These are phyloP conservation scores for Boletus reticulatus DNA, from an alignment of 768 basidiomycete genomes.

Conservation along the genomic window DNA sequence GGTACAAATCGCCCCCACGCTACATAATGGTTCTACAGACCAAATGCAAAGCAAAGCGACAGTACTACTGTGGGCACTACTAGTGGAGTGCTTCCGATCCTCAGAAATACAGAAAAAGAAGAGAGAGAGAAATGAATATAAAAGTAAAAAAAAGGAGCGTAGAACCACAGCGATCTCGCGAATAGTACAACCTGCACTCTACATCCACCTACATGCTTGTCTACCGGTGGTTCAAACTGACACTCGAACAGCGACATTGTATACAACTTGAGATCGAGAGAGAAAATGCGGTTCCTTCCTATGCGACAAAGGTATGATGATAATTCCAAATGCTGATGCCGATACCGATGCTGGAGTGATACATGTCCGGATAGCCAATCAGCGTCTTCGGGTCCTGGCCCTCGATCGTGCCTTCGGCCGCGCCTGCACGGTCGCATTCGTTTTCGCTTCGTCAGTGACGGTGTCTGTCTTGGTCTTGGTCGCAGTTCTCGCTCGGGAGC, in stretches of 20 bases:
- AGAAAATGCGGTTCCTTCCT: slow-evolving; percentile 17
- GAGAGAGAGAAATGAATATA: neutral
- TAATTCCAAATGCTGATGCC: slow-evolving; percentile 13
- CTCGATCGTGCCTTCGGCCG: slow-evolving; percentile 33
- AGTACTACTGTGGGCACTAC: slow-evolving; percentile 12
- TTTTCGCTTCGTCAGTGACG: slow-evolving; percentile 14
- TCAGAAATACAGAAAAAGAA: slow-evolving; percentile 17
- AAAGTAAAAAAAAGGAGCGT: neutral
- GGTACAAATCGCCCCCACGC: slow-evolving; percentile 20
- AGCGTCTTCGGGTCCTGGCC: slow-evolving; percentile 29
- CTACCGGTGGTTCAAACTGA: slow-evolving; percentile 1
- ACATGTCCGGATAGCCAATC: slow-evolving; percentile 13
- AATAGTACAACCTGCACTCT: slow-evolving; percentile 22
- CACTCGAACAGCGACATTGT: slow-evolving; percentile 5
- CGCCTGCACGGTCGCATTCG: slow-evolving; percentile 21
- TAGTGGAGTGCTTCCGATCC: slow-evolving; percentile 1
- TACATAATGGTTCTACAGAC: slow-evolving; percentile 20
- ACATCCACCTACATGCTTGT: slow-evolving; percentile 8
- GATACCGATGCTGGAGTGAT: slow-evolving; percentile 15
- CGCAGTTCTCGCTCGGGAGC: slow-evolving; percentile 16
- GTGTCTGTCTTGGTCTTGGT: slow-evolving; percentile 16
- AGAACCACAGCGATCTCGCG: slow-evolving; percentile 9
- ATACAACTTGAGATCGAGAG: slow-evolving; percentile 26
- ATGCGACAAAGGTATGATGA: slow-evolving; percentile 23
- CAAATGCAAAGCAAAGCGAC: slow-evolving; percentile 22